Base-by-base conservation (phyloP, 2,329 filamentous ascomycete species). In the Calonectria fujianensis region DNA sequence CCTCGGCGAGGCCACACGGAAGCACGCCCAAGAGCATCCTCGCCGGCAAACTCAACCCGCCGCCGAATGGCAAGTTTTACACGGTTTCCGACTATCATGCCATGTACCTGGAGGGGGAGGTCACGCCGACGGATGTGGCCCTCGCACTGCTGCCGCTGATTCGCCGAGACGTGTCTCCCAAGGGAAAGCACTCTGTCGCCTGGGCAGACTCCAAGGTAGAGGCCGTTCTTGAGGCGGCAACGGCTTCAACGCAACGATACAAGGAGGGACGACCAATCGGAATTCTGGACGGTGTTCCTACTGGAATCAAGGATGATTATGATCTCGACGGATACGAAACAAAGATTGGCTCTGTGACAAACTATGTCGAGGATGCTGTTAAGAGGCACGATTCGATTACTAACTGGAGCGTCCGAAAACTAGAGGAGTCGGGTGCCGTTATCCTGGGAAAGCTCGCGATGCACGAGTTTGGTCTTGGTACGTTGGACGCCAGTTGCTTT, bases 281-380 rank as follows among this genome's bases (percentile, higher is more conserved):
- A 0, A 88, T 91, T 0, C 86, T 96, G 0, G 94, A 96, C 78
- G 94, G 94, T 10, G 89, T 96, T 0, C 94, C 94, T 0, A 90
- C 95, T 7, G 93, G 91, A 0, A 90, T 95, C 65, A 96, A 96
- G 85, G 94, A 96, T 79, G 94, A 96, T 82, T 91, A 94, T 65
- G 92, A 95, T 81, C 85, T 96, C 31, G 90, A 91, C n/a, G 94
- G 94, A 1, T 96, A 96, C 82, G 88, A 88, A 54, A 93, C 91
- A 51, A 93, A 88, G 14, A 87, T 94, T 52, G 93, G 93, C 10
- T 92, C 91, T 13, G 87, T 87, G 41, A 87, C 91, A 75, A 90
- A 93, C 80, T 93, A 92, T 80, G 91, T 89, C 1, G 61, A 65
- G 29, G 85, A 88, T 10, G 81, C 86, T 13, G 85, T 85, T 8